Conservation (phyloP, 306 rosid species). For the Vigna unguiculata region DNA sequence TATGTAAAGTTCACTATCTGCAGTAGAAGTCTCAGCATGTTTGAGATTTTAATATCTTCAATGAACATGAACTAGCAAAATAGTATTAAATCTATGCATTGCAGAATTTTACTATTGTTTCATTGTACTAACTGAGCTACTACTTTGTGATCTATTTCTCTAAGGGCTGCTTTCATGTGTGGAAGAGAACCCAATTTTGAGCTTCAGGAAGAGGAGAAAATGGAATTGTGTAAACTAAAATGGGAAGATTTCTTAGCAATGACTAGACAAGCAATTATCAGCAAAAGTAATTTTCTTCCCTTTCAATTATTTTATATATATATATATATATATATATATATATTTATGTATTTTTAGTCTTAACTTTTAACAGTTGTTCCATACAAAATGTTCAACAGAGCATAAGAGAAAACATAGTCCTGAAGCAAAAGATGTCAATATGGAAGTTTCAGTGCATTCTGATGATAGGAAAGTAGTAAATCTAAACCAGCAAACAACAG, state of each 20-base stretch:
- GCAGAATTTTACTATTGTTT: background rate
- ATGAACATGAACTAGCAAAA: background rate
- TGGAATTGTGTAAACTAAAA: conserved; percentile 64
- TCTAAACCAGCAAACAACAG: background rate
- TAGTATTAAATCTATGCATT: conserved; percentile 21
- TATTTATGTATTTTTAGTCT: background rate
- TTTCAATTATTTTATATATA: background rate
- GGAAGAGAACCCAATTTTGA: conserved; percentile 92
- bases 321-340: background rate
- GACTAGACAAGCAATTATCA: conserved; percentile 68
- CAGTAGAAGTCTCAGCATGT: background rate
- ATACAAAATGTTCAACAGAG: conserved; percentile 52
- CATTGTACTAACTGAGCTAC: background rate
- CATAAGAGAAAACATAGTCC: conserved; percentile 54
- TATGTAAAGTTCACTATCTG: background rate
- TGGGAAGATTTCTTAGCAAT: conserved; percentile 87
- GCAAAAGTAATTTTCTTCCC: conserved; percentile 62
- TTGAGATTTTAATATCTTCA: background rate
- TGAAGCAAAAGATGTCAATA: conserved; percentile 24
- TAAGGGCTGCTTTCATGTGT: conserved; percentile 92
- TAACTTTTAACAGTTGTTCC: conserved; percentile 37
- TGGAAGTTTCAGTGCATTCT: conserved; percentile 38
- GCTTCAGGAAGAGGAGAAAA: conserved; percentile 71
- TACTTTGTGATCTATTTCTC: conserved; percentile 19
- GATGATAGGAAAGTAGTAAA: conserved; percentile 19